These are phyloP conservation scores for Mucor velutinosus DNA, from an alignment of 371 early-diverging fungal species.

Conservation along the genomic window DNA sequence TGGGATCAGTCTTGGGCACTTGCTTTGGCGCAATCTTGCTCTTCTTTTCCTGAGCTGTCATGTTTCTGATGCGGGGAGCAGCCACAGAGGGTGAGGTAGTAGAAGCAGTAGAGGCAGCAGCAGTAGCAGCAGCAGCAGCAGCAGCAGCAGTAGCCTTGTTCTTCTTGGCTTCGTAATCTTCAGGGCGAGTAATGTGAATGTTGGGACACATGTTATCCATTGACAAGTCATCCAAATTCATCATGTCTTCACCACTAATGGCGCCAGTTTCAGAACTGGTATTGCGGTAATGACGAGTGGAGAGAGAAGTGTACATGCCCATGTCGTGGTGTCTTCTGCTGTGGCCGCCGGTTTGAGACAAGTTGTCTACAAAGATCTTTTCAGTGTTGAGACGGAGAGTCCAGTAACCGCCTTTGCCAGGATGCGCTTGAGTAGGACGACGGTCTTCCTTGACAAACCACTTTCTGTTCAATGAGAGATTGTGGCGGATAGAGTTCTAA, in stretches of 20 bases:
- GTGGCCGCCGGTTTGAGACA: constrained; percentile 49
- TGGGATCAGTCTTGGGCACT: constrained; percentile 22
- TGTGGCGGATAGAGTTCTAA: constrained; percentile 98
- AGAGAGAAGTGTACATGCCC: constrained; percentile 40
- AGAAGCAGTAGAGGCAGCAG: no score
- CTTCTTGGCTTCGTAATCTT: constrained; percentile 30
- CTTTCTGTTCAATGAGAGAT: constrained; percentile 92
- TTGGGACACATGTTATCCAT: constrained; percentile 10
- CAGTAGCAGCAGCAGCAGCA: not conserved
- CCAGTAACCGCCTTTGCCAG: constrained; percentile 98
- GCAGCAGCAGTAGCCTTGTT: not conserved
- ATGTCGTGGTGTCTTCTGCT: constrained; percentile 52
- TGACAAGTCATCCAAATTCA: not conserved
- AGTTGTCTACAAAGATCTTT: constrained; percentile 47
- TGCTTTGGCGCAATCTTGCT: not conserved
- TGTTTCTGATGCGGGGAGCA: constrained; percentile 21
- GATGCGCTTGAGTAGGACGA: constrained; percentile 76
- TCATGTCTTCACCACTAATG: not conserved
- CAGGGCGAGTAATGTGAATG: constrained; percentile 32
- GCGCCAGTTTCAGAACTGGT: not conserved
- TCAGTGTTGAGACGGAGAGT: constrained; percentile 64
- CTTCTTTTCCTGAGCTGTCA: constrained; percentile 20
- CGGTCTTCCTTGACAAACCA: constrained; percentile 92
- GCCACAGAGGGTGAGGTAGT: not conserved
- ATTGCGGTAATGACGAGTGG: constrained; percentile 8